Percentiles rank a stretch among this genome's conserved stretches.
These are phyloP conservation scores for Ajuga chamaepitys DNA, from an alignment of 257 asterid genomes.

Conservation along the genomic window DNA sequence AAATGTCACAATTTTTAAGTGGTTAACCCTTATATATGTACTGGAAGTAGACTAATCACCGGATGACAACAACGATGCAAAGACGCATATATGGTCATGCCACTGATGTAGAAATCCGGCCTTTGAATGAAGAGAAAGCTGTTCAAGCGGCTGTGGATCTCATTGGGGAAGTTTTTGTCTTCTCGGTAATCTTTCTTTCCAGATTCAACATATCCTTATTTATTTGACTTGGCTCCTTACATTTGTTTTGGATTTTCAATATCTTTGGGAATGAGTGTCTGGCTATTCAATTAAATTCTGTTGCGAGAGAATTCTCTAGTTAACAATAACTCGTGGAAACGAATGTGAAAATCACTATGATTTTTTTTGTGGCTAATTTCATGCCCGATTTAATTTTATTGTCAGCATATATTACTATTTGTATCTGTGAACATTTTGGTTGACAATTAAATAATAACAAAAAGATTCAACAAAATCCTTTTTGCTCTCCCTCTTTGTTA, in stretches of 20 bases:
- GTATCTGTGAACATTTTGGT: not conserved
- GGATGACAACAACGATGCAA: constrained; percentile 89
- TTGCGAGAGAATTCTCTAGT: not conserved
- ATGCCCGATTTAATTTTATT: not conserved
- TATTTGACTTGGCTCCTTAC: not conserved
- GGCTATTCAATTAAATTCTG: not conserved
- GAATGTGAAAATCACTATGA: not conserved
- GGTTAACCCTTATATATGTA: constrained; percentile 5
- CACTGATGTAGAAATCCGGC: constrained; percentile 89
- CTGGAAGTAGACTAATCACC: constrained; percentile 70
- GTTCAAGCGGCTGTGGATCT: constrained; percentile 94
- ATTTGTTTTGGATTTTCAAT: not conserved
- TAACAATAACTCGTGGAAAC: not conserved
- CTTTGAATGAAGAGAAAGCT: constrained; percentile 91
- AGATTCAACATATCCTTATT: constrained; percentile 8
- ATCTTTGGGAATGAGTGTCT: not conserved
- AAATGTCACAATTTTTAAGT: not conserved
- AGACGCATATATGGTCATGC: constrained; percentile 88
- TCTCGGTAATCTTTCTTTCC: constrained; percentile 48
- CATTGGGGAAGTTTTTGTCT: constrained; percentile 78
- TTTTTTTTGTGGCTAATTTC: not conserved
- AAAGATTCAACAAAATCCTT: not conserved
- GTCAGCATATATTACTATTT: not conserved
- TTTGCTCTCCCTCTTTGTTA: not conserved
- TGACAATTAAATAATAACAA: not conserved